Evolutionary conservation across 352 stramenopile genomes (phyloP), one percentile per base, ranked within the genome.

Genomic region (Halophytophthora batemanensis): DNA sequence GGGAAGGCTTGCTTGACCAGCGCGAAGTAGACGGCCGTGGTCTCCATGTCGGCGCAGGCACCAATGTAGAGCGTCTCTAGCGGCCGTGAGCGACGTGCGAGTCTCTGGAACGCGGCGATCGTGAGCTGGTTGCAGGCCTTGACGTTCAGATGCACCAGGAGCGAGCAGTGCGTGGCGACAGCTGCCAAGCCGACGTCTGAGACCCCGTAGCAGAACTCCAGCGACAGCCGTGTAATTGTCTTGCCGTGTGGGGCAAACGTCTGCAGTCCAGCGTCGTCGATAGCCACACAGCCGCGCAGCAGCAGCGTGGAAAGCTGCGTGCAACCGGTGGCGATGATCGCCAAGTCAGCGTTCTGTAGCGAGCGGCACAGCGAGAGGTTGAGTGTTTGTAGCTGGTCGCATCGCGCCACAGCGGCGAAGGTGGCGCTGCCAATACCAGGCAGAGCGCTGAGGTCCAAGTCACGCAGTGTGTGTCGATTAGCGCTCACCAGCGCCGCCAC

Each of bases 131-230:
- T 90, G 53, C 83, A 90, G 6, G 88, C 87, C n/a, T 91, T 92
- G 36, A 97, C 50, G 59, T 95, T 93, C 19, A 97, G 50, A 29
- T 84, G 53, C 35, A 77, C 50, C 28, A 97, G 62, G 2, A 59
- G 45, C n/a, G 59, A 51, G 51, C 86, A 92, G n/a, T 59, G 42
- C 3, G 37, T 46, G 17, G 75, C 66, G 35, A 97, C 57, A 10
- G 65, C 45, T 1, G 49, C 39, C 12, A 96, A 60, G 1, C 77
- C 84, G 1, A 58, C 55, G 52, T 94, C 84, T 0, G 85, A 95
- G 35, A 97, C 73, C 31, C 88, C 84, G 66, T 86, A 83, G 69
- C 86, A 97, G 66, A 95, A 96, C 29, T 87, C 71, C 21, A 97
- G 69, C n/a, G 87, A 88, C 6, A 97, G 54, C n/a, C 48, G 59